A percentile compares a stretch with the other conserved stretches of the same genome.
Evolutionary conservation across 345 rosid genomes (phyloP).

Genomic region (Brassica rapa): DNA sequence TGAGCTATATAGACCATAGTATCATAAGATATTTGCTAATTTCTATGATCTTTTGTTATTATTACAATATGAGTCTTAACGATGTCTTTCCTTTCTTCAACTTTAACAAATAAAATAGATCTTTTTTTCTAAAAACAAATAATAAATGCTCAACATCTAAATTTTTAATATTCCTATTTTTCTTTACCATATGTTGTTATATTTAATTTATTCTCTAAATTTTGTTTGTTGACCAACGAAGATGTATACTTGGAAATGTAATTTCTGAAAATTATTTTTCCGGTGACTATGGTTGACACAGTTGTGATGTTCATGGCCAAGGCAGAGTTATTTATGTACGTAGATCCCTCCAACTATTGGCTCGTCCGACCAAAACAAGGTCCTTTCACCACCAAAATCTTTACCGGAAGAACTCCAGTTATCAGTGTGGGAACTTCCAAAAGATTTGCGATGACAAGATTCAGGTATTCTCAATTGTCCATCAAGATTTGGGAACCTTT

Average conservation of each 20-base stretch:
- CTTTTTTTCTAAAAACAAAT: too few species aligned
- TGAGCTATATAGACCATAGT: neutral
- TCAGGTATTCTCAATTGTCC: too few species aligned
- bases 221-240: slow-evolving; percentile 45
- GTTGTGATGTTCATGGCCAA: slow-evolving; percentile 42
- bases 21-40: neutral
- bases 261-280: slow-evolving; percentile 37
- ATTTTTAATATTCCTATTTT: too few species aligned
- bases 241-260: slow-evolving; percentile 43
- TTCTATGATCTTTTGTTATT: neutral
- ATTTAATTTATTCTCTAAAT: too few species aligned
- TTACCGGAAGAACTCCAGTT: slow-evolving; percentile 52
- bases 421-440: too few species aligned
- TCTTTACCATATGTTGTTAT: too few species aligned
- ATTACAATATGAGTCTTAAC: too few species aligned
- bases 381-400: slow-evolving; percentile 40
- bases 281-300: slow-evolving; percentile 45
- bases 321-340: slow-evolving; percentile 39
- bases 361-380: slow-evolving; percentile 35
- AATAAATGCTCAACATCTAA: too few species aligned
- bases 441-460: too few species aligned
- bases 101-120: too few species aligned
- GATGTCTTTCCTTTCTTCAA: too few species aligned
- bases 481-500: neutral
- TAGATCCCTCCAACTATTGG: slow-evolving; percentile 46